Evolutionary conservation across 1,284 basidiomycete genomes (phyloP), one percentile per base, ranked within the genome.

Genomic region (Cryptococcus sp.): DNA sequence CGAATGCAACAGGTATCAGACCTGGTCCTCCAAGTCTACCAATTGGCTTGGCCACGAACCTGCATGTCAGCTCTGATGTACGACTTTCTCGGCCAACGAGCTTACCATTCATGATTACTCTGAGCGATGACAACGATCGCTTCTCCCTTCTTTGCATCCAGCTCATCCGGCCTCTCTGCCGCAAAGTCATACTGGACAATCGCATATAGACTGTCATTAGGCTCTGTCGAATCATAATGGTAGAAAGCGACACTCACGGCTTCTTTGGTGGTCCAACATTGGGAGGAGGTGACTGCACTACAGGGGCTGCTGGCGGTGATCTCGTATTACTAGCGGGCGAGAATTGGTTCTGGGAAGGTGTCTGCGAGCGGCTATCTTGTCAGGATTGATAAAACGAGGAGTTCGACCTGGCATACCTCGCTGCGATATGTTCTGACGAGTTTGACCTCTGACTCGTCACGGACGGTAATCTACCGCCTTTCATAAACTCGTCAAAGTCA

Each of bases 1-100:
- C 92, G 72, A 98, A 98, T 1, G 91, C 85, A 31, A 91, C 91
- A 4, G 96, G 96, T 50, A 98, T 98, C 53, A 99, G 81, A 45
- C 96, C 96, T 0, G 96, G 93, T 55, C 92, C 86, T 19, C 96
- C 93, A 9, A 99, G 82, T 50, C 85, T 81, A 46, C 91, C 91
- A 64, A 98, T 98, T 4, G 92, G 91, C 75, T 98, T 98, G 31
- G 80, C 81, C 11, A 82, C 80, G 55, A 81, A 81, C 81, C 81
- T 81, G 60, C 58, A 39, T 16, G 36, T 19, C 18, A 19, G 18
- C 36, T 5, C 14, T 16, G 7, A 16, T 7, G 16, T 19, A 39
- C 18, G 7, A 39, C 16, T 14, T 7, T 19, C 7, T 43, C 41
- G 10, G 21, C 39, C 19, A 9, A 19, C 21, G 9, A 10, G 63